Percentiles rank a stretch among this genome's conserved stretches.
Conservation (phyloP, 306 rosid genomes). For the Prunus armeniaca region DNA sequence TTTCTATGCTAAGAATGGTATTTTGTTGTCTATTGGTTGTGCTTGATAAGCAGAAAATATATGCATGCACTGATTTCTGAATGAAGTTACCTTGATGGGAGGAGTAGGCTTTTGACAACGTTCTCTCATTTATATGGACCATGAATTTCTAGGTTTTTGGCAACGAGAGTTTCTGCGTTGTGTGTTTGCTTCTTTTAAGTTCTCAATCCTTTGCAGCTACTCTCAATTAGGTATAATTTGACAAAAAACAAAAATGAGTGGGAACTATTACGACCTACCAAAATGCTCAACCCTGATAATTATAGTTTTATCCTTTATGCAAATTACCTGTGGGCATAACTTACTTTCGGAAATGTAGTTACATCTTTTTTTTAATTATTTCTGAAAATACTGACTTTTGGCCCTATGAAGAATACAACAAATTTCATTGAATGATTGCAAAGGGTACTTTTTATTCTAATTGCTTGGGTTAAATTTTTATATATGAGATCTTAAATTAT, state of each 20-base stretch:
- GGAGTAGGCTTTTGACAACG: background rate
- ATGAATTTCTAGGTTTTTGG: too few relatives aligned
- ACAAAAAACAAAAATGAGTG: background rate
- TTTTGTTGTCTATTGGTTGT: background rate
- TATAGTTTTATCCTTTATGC: background rate
- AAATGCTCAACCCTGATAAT: background rate
- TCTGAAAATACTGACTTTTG: background rate
- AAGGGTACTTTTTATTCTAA: background rate
- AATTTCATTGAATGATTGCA: constrained; percentile 3
- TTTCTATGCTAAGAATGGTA: constrained; percentile 7
- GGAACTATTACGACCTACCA: background rate
- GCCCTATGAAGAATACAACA: background rate
- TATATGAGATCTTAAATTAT: constrained; percentile 23
- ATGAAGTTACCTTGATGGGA: background rate
- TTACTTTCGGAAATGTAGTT: background rate
- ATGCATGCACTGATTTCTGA: background rate
- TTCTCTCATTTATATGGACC: background rate
- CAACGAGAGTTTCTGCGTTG: background rate
- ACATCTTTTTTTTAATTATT: background rate
- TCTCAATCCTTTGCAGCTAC: background rate
- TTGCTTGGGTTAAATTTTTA: background rate
- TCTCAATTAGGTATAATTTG: background rate
- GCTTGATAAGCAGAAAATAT: background rate
- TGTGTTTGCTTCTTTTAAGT: background rate
- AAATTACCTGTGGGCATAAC: background rate